Conservation (phyloP, 176 grass and related monocot genomes). For the Themeda triandra region DNA sequence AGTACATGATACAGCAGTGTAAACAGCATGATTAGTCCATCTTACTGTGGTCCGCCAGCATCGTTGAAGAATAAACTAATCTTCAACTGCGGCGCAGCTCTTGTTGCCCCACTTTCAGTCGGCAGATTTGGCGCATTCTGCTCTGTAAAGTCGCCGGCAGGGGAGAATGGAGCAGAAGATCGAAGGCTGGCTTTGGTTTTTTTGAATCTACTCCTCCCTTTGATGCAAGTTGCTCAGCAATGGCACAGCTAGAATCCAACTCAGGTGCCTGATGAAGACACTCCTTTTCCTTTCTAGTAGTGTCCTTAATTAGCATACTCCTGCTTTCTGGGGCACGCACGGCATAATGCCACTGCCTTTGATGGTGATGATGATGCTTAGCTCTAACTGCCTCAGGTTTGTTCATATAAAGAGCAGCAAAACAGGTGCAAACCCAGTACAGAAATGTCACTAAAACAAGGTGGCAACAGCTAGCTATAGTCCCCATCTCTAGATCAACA, state of each 20-base stretch:
- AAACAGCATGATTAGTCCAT: neutral
- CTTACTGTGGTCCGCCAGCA: neutral
- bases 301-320: neutral
- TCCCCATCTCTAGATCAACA: neutral
- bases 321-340: neutral
- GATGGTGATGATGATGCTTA: constrained; percentile 4
- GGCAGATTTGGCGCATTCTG: neutral
- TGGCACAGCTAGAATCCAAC: constrained; percentile 34
- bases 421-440: neutral
- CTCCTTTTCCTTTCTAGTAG: neutral
- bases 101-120: neutral
- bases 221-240: constrained; percentile 8
- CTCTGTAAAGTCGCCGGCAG: constrained; percentile 22
- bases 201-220: neutral
- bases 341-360: neutral
- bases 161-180: constrained; percentile 1
- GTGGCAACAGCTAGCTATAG: neutral
- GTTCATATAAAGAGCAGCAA: constrained; percentile 9
- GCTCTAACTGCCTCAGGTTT: neutral
- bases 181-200: neutral
- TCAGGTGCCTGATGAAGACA: constrained; percentile 20
- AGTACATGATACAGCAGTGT: neutral
- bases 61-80: neutral
- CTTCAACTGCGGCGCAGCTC: neutral
- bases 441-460: neutral